Evolutionary conservation across 345 rosid genomes (phyloP).

Genomic region (Linum lewisii): DNA sequence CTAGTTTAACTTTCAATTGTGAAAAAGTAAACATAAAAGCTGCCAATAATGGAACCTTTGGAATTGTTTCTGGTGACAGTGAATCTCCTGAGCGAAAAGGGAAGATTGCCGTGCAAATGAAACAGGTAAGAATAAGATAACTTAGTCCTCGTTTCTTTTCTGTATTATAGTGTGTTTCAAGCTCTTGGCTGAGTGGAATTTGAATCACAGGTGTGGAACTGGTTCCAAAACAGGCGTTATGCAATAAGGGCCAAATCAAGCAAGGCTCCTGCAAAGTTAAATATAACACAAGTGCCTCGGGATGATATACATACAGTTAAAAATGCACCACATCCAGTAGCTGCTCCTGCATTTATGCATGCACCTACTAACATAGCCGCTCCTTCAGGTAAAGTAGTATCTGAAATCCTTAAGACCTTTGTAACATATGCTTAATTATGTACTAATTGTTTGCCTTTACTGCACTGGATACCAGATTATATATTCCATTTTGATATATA

Average conservation of each 20-base stretch:
- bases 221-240: slow-evolving; percentile 98
- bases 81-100: slow-evolving; percentile 76
- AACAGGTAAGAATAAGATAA: slow-evolving; percentile 61
- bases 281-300: slow-evolving; percentile 53
- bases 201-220: slow-evolving; percentile 76
- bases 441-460: not conserved
- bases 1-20: not conserved
- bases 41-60: slow-evolving; percentile 5
- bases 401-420: not conserved
- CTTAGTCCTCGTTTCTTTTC: slow-evolving; percentile 2
- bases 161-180: slow-evolving; percentile 3
- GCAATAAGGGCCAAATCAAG: slow-evolving; percentile 77
- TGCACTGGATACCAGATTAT: not conserved
- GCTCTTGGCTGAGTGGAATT: slow-evolving; percentile 5
- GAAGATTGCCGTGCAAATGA: slow-evolving; percentile 77
- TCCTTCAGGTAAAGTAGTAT: slow-evolving; percentile 39
- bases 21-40: not conserved
- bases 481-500: no score
- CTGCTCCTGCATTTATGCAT: slow-evolving; percentile 32
- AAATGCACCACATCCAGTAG: slow-evolving; percentile 47
- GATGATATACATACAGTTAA: slow-evolving; percentile 53
- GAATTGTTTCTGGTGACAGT: slow-evolving; percentile 32
- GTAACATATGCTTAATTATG: not conserved
- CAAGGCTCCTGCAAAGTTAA: slow-evolving; percentile 74
- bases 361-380: slow-evolving; percentile 33